These are phyloP conservation scores for Cryphonectria radicalis DNA, from an alignment of 2,329 filamentous ascomycete genomes.

Conservation along the genomic window DNA sequence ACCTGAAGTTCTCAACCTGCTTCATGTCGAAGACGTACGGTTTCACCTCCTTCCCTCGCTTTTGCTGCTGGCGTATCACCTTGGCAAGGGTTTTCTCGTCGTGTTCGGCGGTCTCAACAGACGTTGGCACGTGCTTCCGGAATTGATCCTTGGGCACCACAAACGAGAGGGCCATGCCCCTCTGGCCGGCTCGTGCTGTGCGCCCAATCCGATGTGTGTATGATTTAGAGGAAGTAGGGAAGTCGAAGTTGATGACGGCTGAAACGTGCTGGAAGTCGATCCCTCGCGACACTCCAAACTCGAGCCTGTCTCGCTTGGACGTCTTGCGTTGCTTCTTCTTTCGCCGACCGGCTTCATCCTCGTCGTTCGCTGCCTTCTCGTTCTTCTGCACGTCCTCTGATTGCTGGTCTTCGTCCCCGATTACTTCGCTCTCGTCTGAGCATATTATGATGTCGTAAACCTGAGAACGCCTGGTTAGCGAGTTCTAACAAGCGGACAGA, in stretches of 20 bases:
- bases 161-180: slow-evolving; percentile 95
- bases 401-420: slow-evolving; percentile 65
- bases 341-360: slow-evolving; percentile 42
- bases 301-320: slow-evolving; percentile 68
- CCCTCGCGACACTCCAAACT: slow-evolving; percentile 93
- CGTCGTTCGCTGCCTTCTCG: slow-evolving; percentile 17
- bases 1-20: slow-evolving; percentile 91
- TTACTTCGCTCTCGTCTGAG: slow-evolving; percentile 85
- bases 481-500: neutral
- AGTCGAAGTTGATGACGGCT: slow-evolving; percentile 95
- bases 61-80: slow-evolving; percentile 78
- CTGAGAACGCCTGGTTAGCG: slow-evolving; percentile 17
- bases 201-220: slow-evolving; percentile 98
- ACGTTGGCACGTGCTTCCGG: slow-evolving; percentile 88
- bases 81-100: slow-evolving; percentile 84
- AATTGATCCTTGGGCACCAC: slow-evolving; percentile 82
- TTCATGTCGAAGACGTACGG: slow-evolving; percentile 95
- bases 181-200: slow-evolving; percentile 87
- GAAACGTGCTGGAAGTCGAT: slow-evolving; percentile 97
- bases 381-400: slow-evolving; percentile 35
- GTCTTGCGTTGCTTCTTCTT: slow-evolving; percentile 69
- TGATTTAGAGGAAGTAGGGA: slow-evolving; percentile 83
- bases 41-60: slow-evolving; percentile 79
- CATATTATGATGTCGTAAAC: slow-evolving; percentile 95
- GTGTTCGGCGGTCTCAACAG: slow-evolving; percentile 72